These are phyloP conservation scores for Singerocomus inundabilis DNA, from an alignment of 1,284 basidiomycete genomes.

Conservation along the genomic window DNA sequence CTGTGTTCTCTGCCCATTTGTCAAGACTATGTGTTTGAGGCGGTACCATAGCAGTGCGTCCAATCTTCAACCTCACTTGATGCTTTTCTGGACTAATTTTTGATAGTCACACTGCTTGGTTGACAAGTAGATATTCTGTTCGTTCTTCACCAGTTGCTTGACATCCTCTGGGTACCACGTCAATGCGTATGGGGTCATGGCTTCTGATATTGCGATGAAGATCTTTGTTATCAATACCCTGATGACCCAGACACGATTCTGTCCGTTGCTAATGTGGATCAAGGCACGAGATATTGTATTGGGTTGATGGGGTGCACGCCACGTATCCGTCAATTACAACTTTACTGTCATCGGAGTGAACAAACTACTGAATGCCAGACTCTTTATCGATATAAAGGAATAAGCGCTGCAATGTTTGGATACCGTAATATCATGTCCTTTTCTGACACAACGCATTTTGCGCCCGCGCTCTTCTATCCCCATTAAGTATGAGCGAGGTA, in stretches of 20 bases:
- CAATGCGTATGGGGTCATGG: constrained; percentile 20
- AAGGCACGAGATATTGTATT: constrained; percentile 40
- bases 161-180: constrained; percentile 33
- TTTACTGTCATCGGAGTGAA: constrained; percentile 42
- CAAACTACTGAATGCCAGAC: constrained; percentile 32
- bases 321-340: constrained; percentile 38
- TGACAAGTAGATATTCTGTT: constrained; percentile 31
- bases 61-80: no score
- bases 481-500: no score
- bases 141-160: not conserved
- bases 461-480: no score
- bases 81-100: no score
- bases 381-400: constrained; percentile 35
- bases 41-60: no score
- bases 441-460: no score
- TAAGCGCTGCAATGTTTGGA: no score
- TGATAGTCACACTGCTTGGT: constrained; percentile 37
- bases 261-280: constrained; percentile 35
- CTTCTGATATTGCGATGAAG: constrained; percentile 29
- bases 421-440: no score
- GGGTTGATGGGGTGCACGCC: constrained; percentile 46
- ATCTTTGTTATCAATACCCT: constrained; percentile 44
- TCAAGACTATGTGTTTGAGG: no score
- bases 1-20: no score
- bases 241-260: constrained; percentile 36